Conservation (phyloP, 345 rosid species). For the Nephelium lappaceum region DNA sequence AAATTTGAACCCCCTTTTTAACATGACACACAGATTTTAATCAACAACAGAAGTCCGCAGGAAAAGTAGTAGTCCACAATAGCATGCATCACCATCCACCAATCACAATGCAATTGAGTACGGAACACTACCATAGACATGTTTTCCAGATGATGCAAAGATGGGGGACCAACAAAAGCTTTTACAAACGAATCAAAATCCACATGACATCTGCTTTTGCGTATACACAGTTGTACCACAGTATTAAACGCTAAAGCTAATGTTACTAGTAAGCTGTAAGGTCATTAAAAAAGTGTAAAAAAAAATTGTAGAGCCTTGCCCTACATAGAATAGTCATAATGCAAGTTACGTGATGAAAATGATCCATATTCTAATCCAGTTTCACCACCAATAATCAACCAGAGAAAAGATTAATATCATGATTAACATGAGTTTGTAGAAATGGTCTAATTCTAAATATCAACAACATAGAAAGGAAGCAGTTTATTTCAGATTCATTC, state of each 20-base stretch:
- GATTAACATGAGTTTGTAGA: no score
- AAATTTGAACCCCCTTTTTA: no score
- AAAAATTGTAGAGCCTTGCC: neutral
- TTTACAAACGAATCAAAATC: neutral
- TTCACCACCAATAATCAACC: neutral
- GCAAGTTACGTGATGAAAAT: neutral
- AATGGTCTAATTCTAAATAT: neutral
- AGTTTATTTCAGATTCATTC: neutral
- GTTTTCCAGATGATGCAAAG: neutral
- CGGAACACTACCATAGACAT: constrained; percentile 1
- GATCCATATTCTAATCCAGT: neutral
- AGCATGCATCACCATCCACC: constrained; percentile 14
- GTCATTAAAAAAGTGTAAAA: neutral
- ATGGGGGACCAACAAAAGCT: neutral
- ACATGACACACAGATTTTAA: neutral
- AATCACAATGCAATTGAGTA: constrained; percentile 3
- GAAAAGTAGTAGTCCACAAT: neutral
- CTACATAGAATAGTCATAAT: neutral
- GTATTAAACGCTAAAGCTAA: neutral
- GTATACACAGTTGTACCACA: no score
- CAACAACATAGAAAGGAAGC: neutral
- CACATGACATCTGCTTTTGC: neutral
- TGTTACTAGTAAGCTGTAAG: neutral
- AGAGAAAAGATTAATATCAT: no score
- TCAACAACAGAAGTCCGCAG: neutral